Conservation (phyloP, 345 rosid genomes). For the Aquilaria sinensis region DNA sequence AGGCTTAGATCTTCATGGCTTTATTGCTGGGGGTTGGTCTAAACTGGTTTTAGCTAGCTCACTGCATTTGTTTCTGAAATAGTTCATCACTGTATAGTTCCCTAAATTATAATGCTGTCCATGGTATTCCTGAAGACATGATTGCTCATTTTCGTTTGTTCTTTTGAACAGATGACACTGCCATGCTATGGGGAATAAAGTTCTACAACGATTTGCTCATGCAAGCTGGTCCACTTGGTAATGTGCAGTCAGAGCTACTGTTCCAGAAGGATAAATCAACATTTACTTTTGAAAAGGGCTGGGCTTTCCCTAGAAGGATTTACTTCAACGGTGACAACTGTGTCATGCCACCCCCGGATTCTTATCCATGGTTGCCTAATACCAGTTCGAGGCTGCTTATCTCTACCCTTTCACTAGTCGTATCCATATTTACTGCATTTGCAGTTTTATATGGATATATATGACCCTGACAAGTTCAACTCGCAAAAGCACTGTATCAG, state of each 20-base stretch:
- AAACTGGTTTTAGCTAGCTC: too few species aligned
- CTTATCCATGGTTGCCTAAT: constrained; percentile 85
- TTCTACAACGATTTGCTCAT: constrained; percentile 73
- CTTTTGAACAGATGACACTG: constrained; percentile 63
- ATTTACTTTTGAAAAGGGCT: constrained; percentile 76
- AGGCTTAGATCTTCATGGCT: too few species aligned
- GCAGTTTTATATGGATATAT: constrained; percentile 27
- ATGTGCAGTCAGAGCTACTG: constrained; percentile 81
- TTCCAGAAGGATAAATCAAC: constrained; percentile 56
- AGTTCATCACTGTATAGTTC: too few species aligned
- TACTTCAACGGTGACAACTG: constrained; percentile 91
- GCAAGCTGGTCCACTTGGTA: constrained; percentile 75
- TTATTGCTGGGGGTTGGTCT: too few species aligned
- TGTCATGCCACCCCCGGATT: constrained; percentile 82
- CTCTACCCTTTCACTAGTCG: constrained; percentile 20
- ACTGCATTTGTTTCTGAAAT: too few species aligned
- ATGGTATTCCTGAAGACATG: too few species aligned
- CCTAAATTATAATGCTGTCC: too few species aligned
- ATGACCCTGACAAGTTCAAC: constrained; percentile 3
- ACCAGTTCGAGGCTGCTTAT: constrained; percentile 24
- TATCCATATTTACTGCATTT: constrained; percentile 28
- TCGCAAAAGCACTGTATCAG: background rate
- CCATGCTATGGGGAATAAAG: constrained; percentile 73
- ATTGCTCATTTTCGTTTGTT: too few species aligned
- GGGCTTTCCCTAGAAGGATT: constrained; percentile 88